phyloP scores from a whole-genome alignment of 305 asterid species.

The Plantago coronopus region DNA sequence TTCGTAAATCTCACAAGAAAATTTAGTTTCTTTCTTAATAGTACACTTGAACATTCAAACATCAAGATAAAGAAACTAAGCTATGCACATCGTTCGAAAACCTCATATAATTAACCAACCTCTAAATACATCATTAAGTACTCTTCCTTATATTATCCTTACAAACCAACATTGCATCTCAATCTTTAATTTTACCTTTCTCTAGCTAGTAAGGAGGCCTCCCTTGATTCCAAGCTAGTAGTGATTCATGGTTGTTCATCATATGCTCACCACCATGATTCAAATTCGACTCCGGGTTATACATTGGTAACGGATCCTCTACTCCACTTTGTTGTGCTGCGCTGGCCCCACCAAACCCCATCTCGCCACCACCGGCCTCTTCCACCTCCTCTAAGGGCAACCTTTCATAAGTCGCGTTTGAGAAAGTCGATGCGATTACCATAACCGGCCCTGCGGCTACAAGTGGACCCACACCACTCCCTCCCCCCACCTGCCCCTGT shows the following conservation, averaged over 20 bases:
- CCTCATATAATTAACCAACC: too few species aligned
- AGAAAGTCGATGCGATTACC: conserved; percentile 71
- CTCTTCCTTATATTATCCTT: neutral
- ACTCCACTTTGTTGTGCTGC: neutral
- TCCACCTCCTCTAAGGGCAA: conserved; percentile 74
- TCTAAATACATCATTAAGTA: neutral
- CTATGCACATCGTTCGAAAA: neutral
- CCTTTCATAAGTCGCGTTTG: conserved; percentile 83
- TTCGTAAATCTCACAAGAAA: too few species aligned
- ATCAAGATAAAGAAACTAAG: too few species aligned
- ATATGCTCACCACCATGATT: neutral
- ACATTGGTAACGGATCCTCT: neutral
- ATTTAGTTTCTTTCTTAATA: too few species aligned
- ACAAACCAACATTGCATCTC: too few species aligned
- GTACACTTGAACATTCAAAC: neutral
- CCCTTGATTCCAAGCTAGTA: conserved; percentile 1
- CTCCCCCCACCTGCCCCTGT: conserved; percentile 91
- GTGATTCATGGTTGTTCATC: conserved; percentile 7
- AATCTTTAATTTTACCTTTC: neutral
- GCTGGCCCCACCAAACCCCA: neutral
- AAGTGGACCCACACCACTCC: conserved; percentile 77
- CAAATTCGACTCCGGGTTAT: neutral
- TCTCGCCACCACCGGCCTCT: conserved; percentile 21
- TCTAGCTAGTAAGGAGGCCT: conserved; percentile 1
- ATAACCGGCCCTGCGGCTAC: conserved; percentile 79